A percentile compares a stretch with the other conserved stretches of the same genome.
phyloP scores from a whole-genome alignment of 352 stramenopile genomes.

The Pythium dissimile region DNA sequence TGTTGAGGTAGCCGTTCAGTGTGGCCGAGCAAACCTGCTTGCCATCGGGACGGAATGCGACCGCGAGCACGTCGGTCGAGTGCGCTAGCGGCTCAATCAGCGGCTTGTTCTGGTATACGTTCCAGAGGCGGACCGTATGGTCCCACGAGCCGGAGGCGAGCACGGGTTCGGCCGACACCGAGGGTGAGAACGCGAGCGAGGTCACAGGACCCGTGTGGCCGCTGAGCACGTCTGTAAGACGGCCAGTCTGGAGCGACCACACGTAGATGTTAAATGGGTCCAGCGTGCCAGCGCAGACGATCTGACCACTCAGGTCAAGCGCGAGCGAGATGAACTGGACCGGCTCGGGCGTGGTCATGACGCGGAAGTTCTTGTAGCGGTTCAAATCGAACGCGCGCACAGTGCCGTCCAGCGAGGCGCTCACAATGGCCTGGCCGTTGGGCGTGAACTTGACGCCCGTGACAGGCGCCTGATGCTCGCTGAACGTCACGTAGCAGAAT shows the following conservation, averaged over 20 bases:
- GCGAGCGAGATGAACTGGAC: slow-evolving; percentile 98
- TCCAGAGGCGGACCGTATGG: slow-evolving; percentile 98
- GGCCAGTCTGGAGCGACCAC: slow-evolving; percentile 96
- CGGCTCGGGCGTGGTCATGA: slow-evolving; percentile 95
- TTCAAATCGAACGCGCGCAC: slow-evolving; percentile 98
- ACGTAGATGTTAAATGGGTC: slow-evolving; percentile 98
- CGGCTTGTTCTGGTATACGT: slow-evolving; percentile 96
- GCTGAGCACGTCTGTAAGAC: slow-evolving; percentile 97
- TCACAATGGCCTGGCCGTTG: slow-evolving; percentile 93
- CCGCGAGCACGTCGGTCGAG: slow-evolving; percentile 94
- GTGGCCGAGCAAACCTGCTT: slow-evolving; percentile 95
- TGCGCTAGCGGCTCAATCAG: slow-evolving; percentile 96
- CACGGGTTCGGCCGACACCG: slow-evolving; percentile 70
- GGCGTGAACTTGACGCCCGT: slow-evolving; percentile 95
- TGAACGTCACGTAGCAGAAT: slow-evolving; percentile 99
- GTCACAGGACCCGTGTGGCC: slow-evolving; percentile 97
- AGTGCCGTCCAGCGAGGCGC: slow-evolving; percentile 97
- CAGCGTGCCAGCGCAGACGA: slow-evolving; percentile 93
- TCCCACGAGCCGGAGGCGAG: slow-evolving; percentile 98
- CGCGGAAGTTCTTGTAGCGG: slow-evolving; percentile 99
- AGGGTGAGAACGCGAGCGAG: slow-evolving; percentile 90
- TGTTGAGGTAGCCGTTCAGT: slow-evolving; percentile 94
- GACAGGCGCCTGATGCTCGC: slow-evolving; percentile 95
- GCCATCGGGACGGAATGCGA: slow-evolving; percentile 96
- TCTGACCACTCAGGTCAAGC: slow-evolving; percentile 96